Base-by-base conservation (phyloP, 768 basidiomycete genomes). In the Pulveroboletus sp. region DNA sequence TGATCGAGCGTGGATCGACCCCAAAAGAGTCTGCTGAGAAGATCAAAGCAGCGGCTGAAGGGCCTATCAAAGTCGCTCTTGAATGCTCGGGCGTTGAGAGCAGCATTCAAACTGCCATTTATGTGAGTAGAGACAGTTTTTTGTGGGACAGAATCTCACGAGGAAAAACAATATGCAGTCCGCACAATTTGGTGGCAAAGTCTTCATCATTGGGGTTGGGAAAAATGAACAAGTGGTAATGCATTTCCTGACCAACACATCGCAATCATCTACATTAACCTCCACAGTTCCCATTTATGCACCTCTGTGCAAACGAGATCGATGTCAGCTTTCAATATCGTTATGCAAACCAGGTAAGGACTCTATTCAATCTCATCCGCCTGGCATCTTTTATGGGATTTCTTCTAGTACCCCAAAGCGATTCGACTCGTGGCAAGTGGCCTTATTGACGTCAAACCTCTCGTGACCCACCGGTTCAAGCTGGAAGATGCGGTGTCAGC, bases 381-480 rank as follows among this genome's bases (percentile, higher is more conserved):
- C 24, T 35, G 30, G 14, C n/a, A n/a, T 21, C 37, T 3, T 30
- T 56, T 2, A 55, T 33, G 17, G 8, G 14, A 31, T 37, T 5
- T 31, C 5, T 36, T 24, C 35, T 69, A 84, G 74, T 94, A 92
- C 68, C 89, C 89, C 9, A 89, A 86, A 60, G 92, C 92, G 3
- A 80, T 94, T 50, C 78, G 84, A 5, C 81, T 93, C 8, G 77
- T 94, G n/a, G 82, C 85, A 36, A 81, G 83, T 18, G 79, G 82
- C 27, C 69, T 93, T 18, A 78, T 84, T 46, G 74, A 88, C 57
- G 69, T 91, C 50, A 83, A 84, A 55, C 86, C 88, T 56, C 78
- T 93, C 46, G 84, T 91, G n/a, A 87, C 86, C 27, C 87, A 88
- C 57, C 74, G 81, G 11, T 88, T 88, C 65, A 54, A 73, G 17